phyloP scores from a whole-genome alignment of 768 basidiomycete genomes.

The Cystofilobasidium macerans region DNA sequence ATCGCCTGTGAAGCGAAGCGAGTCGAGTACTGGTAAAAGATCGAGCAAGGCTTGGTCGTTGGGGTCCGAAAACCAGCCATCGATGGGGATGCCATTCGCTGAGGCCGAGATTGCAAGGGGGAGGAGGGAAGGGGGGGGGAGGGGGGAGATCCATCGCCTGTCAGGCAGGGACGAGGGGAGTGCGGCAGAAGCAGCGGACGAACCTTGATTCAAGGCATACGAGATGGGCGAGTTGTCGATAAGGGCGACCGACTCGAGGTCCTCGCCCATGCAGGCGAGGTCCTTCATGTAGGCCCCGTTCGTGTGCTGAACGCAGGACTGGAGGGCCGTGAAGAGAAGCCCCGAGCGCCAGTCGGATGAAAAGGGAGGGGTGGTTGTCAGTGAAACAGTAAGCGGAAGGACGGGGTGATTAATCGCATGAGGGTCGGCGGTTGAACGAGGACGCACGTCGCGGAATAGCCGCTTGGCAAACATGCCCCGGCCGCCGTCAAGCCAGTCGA shows the following conservation, averaged over 20 bases:
- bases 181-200: constrained; percentile 32
- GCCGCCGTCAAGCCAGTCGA: constrained; percentile 96
- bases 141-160: too few species aligned
- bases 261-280: constrained; percentile 70
- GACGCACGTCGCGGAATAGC: constrained; percentile 75
- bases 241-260: constrained; percentile 64
- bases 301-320: constrained; percentile 85
- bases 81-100: constrained; percentile 98
- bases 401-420: constrained; percentile 1
- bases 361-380: not conserved
- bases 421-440: too few species aligned
- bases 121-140: not conserved
- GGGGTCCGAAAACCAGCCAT: constrained; percentile 98
- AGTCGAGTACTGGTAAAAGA: constrained; percentile 87
- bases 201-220: constrained; percentile 72
- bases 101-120: not conserved
- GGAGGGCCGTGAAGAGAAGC: constrained; percentile 6
- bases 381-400: not conserved
- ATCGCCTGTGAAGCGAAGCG: constrained; percentile 87
- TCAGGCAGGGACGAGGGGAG: too few species aligned
- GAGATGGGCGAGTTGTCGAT: constrained; percentile 17
- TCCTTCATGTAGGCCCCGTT: constrained; percentile 95
- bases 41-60: constrained; percentile 93
- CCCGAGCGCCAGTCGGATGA: too few species aligned
- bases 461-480: constrained; percentile 78